Evolutionary conservation across 2,329 filamentous ascomycete genomes (phyloP).

Genomic region (Cryphonectria naterciae): DNA sequence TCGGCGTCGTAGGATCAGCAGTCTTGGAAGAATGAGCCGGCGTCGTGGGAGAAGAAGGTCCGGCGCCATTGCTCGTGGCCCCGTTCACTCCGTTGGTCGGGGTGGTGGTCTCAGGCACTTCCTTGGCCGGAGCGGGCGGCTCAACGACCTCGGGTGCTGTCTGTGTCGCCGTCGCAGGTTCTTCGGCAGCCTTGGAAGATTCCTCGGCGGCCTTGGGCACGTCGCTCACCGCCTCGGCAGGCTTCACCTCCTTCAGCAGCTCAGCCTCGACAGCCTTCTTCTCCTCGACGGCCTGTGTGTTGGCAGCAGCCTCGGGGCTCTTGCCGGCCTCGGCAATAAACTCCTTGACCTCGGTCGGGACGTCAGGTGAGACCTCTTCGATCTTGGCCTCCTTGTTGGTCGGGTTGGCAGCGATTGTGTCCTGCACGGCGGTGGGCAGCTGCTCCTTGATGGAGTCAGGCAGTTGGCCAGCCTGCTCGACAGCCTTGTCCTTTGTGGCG

Average conservation of each 20-base stretch:
- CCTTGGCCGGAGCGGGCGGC: conserved; percentile 29
- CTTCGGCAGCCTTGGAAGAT: conserved; percentile 29
- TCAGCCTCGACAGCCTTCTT: conserved; percentile 78
- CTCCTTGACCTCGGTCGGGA: conserved; percentile 61
- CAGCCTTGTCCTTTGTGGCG: conserved; percentile 40
- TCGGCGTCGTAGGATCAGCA: conserved; percentile 29
- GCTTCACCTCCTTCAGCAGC: conserved; percentile 67
- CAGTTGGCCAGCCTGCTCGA: conserved; percentile 50
- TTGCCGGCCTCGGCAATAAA: conserved; percentile 61
- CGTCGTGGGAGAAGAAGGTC: conserved; percentile 29
- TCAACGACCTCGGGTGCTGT: conserved; percentile 33
- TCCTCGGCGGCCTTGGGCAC: conserved; percentile 31
- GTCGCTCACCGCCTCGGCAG: conserved; percentile 41
- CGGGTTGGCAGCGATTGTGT: conserved; percentile 44
- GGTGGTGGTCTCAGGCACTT: conserved; percentile 31
- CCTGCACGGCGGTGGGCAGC: conserved; percentile 55
- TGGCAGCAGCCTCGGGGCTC: conserved; percentile 72
- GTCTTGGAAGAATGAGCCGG: conserved; percentile 32
- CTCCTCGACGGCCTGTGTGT: conserved; percentile 70
- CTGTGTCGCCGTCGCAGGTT: conserved; percentile 29
- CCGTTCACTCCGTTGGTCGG: conserved; percentile 28
- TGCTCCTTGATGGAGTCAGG: conserved; percentile 58
- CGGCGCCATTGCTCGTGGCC: conserved; percentile 30
- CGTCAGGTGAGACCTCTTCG: conserved; percentile 53
- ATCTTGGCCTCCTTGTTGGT: conserved; percentile 47